A percentile compares a stretch with the other conserved stretches of the same genome.
These are phyloP conservation scores for Cnidoscolus chayamansa DNA, from an alignment of 441 rosid species.

Conservation along the genomic window DNA sequence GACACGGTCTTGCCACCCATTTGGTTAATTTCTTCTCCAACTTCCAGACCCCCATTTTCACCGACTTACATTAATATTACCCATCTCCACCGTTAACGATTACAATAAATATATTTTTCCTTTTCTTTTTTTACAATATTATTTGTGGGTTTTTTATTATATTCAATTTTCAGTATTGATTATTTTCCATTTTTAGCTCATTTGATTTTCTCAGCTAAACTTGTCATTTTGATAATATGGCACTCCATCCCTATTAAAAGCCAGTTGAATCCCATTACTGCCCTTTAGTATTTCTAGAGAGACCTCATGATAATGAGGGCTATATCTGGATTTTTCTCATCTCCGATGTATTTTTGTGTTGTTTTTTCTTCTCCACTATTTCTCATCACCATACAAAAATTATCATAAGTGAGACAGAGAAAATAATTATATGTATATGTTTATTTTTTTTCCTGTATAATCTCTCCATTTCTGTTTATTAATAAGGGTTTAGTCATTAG, in stretches of 20 bases:
- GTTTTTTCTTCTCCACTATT: slow-evolving; percentile 6
- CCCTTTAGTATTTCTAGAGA: neutral
- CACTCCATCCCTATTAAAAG: neutral
- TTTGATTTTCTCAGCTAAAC: slow-evolving; percentile 5
- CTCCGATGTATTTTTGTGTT: slow-evolving; percentile 1
- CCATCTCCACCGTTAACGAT: slow-evolving; percentile 8
- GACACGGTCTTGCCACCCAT: slow-evolving; percentile 29
- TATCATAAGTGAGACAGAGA: slow-evolving; percentile 13
- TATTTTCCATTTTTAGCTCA: slow-evolving; percentile 15
- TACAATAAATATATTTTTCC: neutral
- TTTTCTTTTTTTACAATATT: neutral
- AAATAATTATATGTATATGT: slow-evolving; percentile 13
- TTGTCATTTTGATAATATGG: neutral
- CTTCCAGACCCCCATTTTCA: slow-evolving; percentile 14
- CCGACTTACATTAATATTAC: slow-evolving; percentile 19
- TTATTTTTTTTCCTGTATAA: neutral
- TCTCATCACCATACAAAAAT: slow-evolving; percentile 21
- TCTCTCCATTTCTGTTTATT: slow-evolving; percentile 22
- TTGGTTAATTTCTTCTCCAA: neutral
- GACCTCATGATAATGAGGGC: slow-evolving; percentile 1
- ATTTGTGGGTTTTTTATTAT: neutral
- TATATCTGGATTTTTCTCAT: neutral
- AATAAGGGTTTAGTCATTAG: slow-evolving; percentile 30
- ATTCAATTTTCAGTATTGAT: neutral
- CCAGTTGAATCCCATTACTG: slow-evolving; percentile 8